phyloP scores from a whole-genome alignment of 805 yeast species.

The Kluyveromyces aestuarii region DNA sequence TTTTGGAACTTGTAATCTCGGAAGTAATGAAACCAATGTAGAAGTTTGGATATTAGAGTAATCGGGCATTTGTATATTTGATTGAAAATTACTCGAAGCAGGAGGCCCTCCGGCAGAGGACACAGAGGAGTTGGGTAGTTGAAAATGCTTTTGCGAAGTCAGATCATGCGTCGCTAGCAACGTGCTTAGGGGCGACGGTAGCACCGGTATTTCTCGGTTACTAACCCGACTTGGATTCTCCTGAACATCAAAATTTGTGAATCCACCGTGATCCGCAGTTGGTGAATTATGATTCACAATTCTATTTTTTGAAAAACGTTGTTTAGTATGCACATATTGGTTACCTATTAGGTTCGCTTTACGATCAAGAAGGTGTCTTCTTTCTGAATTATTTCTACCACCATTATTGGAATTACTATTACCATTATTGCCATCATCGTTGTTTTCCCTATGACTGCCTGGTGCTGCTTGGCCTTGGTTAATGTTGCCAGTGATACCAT shows the following conservation, averaged over 20 bases:
- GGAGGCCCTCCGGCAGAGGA: slow-evolving; percentile 1
- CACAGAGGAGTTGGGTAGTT: background rate
- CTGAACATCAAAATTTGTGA: slow-evolving; percentile 12
- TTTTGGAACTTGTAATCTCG: slow-evolving; percentile 60
- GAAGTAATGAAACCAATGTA: slow-evolving; percentile 36
- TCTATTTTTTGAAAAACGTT: slow-evolving; percentile 21
- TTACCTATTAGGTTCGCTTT: slow-evolving; percentile 14
- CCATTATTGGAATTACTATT: slow-evolving; percentile 1
- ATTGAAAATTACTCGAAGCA: slow-evolving; percentile 1
- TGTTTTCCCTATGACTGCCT: slow-evolving; percentile 5
- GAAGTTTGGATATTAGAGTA: slow-evolving; percentile 25
- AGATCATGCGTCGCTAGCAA: slow-evolving; percentile 7
- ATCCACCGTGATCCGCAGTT: slow-evolving; percentile 19
- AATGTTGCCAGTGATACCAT: background rate
- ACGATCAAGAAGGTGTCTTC: slow-evolving; percentile 3
- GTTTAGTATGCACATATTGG: slow-evolving; percentile 25
- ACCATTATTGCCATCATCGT: slow-evolving; percentile 1
- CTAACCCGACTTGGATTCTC: slow-evolving; percentile 2
- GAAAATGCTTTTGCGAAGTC: slow-evolving; percentile 8
- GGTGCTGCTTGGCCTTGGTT: slow-evolving; percentile 6
- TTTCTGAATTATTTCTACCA: slow-evolving; percentile 1
- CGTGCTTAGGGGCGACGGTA: slow-evolving; percentile 15
- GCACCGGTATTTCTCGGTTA: slow-evolving; percentile 8
- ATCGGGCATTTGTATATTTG: slow-evolving; percentile 23
- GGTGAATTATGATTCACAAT: slow-evolving; percentile 4